Evolutionary conservation across 208 protist genomes (phyloP), one percentile per base, ranked within the genome.

Genomic region (Trypanosoma avium): DNA sequence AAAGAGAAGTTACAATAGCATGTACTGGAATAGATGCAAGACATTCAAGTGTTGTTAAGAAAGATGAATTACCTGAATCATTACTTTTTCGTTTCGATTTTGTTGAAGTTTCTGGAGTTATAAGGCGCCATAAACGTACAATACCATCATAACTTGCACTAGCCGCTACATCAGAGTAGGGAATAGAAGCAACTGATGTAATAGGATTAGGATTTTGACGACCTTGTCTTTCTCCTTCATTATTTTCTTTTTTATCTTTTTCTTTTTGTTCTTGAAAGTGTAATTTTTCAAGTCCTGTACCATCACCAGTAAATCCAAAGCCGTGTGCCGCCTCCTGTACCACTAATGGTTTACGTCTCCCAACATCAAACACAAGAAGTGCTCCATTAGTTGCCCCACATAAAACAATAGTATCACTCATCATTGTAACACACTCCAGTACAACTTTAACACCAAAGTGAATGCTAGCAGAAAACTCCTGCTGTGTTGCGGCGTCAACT

Each of bases 121-220:
- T 62, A 8, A 90, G 54, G 19, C 69, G 77, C 89, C 91, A 97
- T n/a, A 97, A 56, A 2, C 87, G 83, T 57, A 97, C 86, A 33
- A 86, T 70, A 35, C 88, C 91, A 50, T 94, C 88, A 68, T 92
- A 95, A 73, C 88, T 92, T n/a, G 81, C 91, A 7, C 85, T 86
- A 17, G 86, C 88, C 6, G 86, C 72, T 30, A 95, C 58, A 54
- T 97, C 87, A 7, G 84, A 71, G 71, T 95, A 94, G 40, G 91
- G 83, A 30, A 94, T 81, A 0, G 85, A 75, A 0, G 88, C 91
- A 7, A 97, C 75, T 4, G 91, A 84, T 21, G 84, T 92, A 67
- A 97, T 93, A 27, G 86, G 81, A 54, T 97, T 97, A 4, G 88
- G 70, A 21, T 69, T 70, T 36, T 47, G 53, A 45, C 42, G 56